phyloP scores from a whole-genome alignment of 78 protist genomes.

The Dictyostelium intermedium region DNA sequence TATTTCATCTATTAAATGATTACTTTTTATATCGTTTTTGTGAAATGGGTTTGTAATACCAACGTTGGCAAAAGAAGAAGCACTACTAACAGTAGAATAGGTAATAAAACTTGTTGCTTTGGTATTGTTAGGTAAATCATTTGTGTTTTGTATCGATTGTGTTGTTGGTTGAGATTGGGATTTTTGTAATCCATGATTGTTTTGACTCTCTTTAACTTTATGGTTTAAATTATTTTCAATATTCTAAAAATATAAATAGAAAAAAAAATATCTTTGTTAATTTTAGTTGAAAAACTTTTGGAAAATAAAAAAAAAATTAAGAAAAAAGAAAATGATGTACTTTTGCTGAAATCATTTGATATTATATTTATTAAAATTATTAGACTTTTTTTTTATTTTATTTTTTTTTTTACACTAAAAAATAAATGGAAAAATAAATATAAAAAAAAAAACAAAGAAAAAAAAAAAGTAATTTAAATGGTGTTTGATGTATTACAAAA shows the following conservation, averaged over 20 bases:
- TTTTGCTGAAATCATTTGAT: neutral
- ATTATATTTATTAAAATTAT: no score
- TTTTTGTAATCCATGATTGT: neutral
- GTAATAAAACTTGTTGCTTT: neutral
- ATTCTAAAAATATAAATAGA: neutral
- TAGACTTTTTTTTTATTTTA: no score
- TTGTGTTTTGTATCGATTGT: neutral
- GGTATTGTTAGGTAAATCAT: neutral
- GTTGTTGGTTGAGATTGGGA: neutral
- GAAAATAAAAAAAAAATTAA: no score
- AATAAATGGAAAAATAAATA: neutral
- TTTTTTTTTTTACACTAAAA: neutral
- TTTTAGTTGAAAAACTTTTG: no score
- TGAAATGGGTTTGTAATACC: conserved; percentile 18
- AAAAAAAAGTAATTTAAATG: neutral
- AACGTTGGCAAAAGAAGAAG: neutral
- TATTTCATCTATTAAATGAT: conserved; percentile 66
- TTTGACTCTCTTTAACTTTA: neutral
- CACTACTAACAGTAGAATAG: neutral
- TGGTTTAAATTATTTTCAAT: neutral
- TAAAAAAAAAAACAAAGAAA: no score
- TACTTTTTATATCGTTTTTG: conserved; percentile 44
- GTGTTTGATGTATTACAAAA: neutral
- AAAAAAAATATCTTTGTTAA: no score
- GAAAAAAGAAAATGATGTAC: neutral